Percentiles rank a stretch among this genome's conserved stretches.
These are phyloP conservation scores for Leishmania turanica DNA, from an alignment of 208 protist genomes.

Conservation along the genomic window DNA sequence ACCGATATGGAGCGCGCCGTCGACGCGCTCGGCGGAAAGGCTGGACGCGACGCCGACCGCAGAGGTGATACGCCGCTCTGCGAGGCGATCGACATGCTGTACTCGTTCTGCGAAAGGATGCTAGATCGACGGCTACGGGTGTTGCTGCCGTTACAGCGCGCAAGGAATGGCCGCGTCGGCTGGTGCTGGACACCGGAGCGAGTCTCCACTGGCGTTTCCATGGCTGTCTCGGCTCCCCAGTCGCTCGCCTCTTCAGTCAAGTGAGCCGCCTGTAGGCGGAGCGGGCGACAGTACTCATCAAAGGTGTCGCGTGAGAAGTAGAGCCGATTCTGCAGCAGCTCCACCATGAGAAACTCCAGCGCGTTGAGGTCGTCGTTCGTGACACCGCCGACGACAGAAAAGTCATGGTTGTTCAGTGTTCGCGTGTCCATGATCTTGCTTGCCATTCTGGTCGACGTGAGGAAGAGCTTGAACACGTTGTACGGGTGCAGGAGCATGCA, in stretches of 20 bases:
- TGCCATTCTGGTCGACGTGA: slow-evolving; percentile 50
- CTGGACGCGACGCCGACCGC: slow-evolving; percentile 27
- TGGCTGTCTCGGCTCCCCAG: slow-evolving; percentile 6
- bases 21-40: slow-evolving; percentile 24
- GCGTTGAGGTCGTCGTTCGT: slow-evolving; percentile 65
- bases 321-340: slow-evolving; percentile 55
- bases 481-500: slow-evolving; percentile 44
- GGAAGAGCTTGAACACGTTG: slow-evolving; percentile 73
- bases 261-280: slow-evolving; percentile 32
- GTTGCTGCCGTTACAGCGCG: slow-evolving; percentile 14
- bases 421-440: slow-evolving; percentile 82
- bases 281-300: slow-evolving; percentile 44
- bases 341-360: slow-evolving; percentile 65
- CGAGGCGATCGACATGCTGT: slow-evolving; percentile 22
- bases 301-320: slow-evolving; percentile 68
- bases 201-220: neutral
- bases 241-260: slow-evolving; percentile 13
- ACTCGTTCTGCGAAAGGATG: slow-evolving; percentile 31
- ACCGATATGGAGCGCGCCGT: slow-evolving; percentile 24
- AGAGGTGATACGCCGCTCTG: slow-evolving; percentile 28
- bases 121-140: slow-evolving; percentile 33
- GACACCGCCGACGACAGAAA: slow-evolving; percentile 64
- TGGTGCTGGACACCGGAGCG: slow-evolving; percentile 5
- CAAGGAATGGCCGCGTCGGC: slow-evolving; percentile 14
- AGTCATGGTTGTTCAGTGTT: slow-evolving; percentile 79